These are phyloP conservation scores for Nothophytophthora sp. DNA, from an alignment of 352 stramenopile genomes.

Conservation along the genomic window DNA sequence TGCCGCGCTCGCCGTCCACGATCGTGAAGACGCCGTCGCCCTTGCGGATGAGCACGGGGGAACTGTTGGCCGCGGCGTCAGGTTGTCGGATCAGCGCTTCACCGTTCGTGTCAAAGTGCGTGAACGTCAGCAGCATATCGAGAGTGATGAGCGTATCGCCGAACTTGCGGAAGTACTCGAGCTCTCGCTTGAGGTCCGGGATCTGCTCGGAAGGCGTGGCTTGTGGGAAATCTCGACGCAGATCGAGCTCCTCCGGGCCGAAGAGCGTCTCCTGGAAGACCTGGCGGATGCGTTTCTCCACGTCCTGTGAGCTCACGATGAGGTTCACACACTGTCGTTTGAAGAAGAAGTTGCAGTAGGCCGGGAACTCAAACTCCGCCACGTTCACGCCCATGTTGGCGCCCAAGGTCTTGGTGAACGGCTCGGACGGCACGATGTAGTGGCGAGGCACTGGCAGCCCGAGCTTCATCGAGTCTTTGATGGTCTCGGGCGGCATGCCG, in stretches of 20 bases:
- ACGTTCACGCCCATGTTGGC: constrained; percentile 96
- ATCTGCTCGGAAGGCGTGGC: constrained; percentile 53
- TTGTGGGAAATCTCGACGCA: constrained; percentile 75
- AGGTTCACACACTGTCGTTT: constrained; percentile 88
- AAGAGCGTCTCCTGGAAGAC: constrained; percentile 92
- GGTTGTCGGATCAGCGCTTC: constrained; percentile 59
- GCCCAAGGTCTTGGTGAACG: constrained; percentile 94
- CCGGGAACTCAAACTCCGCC: constrained; percentile 97
- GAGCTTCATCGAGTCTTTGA: constrained; percentile 97
- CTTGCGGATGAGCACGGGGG: constrained; percentile 61
- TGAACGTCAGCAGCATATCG: constrained; percentile 90
- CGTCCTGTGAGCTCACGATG: constrained; percentile 76
- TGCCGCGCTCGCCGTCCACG: constrained; percentile 51
- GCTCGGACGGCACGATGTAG: constrained; percentile 95
- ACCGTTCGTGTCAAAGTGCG: constrained; percentile 73
- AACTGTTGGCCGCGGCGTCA: constrained; percentile 41
- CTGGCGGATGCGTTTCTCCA: constrained; percentile 80
- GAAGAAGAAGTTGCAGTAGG: constrained; percentile 98
- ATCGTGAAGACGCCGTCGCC: constrained; percentile 67
- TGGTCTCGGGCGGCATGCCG: constrained; percentile 96
- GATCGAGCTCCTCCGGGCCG: constrained; percentile 69
- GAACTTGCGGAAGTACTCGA: constrained; percentile 91
- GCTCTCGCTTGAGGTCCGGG: constrained; percentile 81
- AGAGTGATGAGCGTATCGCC: constrained; percentile 88
- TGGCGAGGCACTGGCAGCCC: constrained; percentile 92